Evolutionary conservation across 2,329 filamentous ascomycete genomes (phyloP).

Genomic region (Lasiodiplodia gonubiensis): DNA sequence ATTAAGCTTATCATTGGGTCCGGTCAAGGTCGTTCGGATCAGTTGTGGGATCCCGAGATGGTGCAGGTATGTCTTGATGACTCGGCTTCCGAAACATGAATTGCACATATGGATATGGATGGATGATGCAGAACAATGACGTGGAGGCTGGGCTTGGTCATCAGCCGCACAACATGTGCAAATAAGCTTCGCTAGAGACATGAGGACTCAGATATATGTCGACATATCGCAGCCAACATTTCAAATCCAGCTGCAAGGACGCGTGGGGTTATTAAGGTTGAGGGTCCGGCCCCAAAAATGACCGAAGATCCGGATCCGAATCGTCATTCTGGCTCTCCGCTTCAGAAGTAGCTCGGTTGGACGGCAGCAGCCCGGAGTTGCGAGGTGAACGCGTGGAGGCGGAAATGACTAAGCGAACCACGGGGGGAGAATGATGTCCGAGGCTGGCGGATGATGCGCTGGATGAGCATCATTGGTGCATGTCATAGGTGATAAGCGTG

Average conservation of each 20-base stretch:
- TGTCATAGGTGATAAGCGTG: neutral
- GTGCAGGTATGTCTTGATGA: neutral
- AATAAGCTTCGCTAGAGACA: neutral
- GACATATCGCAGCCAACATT: neutral
- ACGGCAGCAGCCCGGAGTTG: too few species aligned
- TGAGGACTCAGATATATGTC: neutral
- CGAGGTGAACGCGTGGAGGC: neutral
- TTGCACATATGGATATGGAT: neutral
- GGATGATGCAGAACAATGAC: neutral
- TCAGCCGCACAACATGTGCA: neutral
- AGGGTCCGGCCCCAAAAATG: too few species aligned
- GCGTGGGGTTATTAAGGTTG: too few species aligned
- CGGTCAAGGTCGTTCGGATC: neutral
- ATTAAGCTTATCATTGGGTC: neutral
- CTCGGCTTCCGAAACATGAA: neutral
- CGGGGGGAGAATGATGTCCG: neutral
- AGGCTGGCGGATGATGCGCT: neutral
- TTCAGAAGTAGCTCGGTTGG: too few species aligned
- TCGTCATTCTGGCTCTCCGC: too few species aligned
- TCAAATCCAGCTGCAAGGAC: neutral
- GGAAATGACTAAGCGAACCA: slow-evolving; percentile 1
- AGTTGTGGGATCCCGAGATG: neutral
- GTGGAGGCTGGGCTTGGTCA: slow-evolving; percentile 10
- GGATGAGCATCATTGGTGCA: neutral
- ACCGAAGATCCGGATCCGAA: too few species aligned